Percentiles rank a stretch among this genome's conserved stretches.
Evolutionary conservation across 1,284 basidiomycete species (phyloP).

Genomic region (Sanghuangporus weigelae): DNA sequence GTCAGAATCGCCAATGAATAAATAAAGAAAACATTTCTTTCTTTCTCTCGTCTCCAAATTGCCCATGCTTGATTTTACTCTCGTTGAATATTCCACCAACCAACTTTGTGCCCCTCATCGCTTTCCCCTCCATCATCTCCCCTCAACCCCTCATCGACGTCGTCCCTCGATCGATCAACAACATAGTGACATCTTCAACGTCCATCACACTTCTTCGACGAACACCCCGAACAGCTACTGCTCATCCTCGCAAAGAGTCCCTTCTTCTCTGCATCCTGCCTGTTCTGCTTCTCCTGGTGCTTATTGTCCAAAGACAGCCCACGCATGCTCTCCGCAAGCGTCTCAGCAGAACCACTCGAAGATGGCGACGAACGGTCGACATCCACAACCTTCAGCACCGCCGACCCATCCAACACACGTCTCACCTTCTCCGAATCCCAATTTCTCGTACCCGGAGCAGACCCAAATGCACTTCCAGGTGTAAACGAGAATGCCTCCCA

Average conservation of each 20-base stretch:
- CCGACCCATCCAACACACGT: constrained; percentile 70
- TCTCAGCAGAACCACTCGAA: not conserved
- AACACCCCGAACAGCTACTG: not conserved
- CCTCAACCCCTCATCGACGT: not conserved
- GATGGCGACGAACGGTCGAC: constrained; percentile 2
- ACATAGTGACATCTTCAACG: not conserved
- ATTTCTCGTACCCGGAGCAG: constrained; percentile 56
- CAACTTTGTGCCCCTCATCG: not conserved
- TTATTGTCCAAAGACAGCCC: constrained; percentile 1
- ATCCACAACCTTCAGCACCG: constrained; percentile 44
- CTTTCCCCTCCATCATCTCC: not conserved
- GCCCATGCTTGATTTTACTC: not conserved
- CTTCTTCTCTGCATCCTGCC: not conserved
- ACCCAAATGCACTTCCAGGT: constrained; percentile 58
- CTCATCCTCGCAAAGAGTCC: constrained; percentile 10
- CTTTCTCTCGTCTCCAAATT: too few relatives aligned
- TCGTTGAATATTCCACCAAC: not conserved
- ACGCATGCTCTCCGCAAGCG: constrained; percentile 16
- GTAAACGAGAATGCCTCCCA: constrained; percentile 66
- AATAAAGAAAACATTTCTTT: too few relatives aligned
- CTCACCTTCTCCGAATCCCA: constrained; percentile 76
- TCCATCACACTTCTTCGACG: not conserved
- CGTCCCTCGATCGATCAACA: too few relatives aligned
- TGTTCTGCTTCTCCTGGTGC: not conserved
- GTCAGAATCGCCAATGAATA: too few relatives aligned